Conservation (phyloP, 345 rosid genomes). For the Isatis tinctoria region DNA sequence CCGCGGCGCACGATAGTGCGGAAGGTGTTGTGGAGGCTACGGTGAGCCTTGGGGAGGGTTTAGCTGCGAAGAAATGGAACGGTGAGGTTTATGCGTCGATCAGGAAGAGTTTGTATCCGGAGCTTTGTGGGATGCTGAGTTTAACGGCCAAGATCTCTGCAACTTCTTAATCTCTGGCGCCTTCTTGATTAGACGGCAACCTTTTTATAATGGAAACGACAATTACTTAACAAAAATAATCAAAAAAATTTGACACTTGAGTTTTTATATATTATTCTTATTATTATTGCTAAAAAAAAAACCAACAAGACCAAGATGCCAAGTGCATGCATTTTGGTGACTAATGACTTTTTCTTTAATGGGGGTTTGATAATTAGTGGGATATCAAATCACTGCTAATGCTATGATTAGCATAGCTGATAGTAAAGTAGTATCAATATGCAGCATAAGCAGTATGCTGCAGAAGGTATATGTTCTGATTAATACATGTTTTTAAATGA, state of each 20-base stretch:
- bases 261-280: not conserved
- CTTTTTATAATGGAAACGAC: not conserved
- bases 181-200: not conserved
- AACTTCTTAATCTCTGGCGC: constrained; percentile 32
- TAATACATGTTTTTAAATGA: no score
- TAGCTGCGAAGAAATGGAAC: constrained; percentile 55
- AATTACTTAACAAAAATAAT: not conserved
- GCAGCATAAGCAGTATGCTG: no score
- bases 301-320: no score
- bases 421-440: no score
- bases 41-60: constrained; percentile 44
- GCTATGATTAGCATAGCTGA: no score
- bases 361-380: no score
- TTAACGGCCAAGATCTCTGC: constrained; percentile 31
- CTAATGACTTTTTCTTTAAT: no score
- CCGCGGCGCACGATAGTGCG: constrained; percentile 49
- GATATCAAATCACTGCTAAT: no score
- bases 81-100: constrained; percentile 63
- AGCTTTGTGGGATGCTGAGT: constrained; percentile 44
- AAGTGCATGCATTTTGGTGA: no score
- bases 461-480: no score
- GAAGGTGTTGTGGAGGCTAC: constrained; percentile 44
- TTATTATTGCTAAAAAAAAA: not conserved
- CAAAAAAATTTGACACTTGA: not conserved
- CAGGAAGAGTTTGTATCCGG: constrained; percentile 70